Evolutionary conservation across 148 eudicot genomes (phyloP).

Genomic region (Rhododendron ovatum): DNA sequence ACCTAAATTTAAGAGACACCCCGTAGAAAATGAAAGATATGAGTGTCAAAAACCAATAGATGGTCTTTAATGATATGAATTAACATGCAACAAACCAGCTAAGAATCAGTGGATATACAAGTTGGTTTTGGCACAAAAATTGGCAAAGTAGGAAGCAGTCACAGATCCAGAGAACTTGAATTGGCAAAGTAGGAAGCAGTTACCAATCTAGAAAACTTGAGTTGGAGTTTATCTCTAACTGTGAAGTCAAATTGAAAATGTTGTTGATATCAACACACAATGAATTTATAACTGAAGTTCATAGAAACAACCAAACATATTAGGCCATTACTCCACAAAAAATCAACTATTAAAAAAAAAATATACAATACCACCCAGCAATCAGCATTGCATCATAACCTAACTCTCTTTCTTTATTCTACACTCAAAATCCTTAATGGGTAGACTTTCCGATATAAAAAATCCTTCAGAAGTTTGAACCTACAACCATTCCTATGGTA

Average conservation of each 20-base stretch:
- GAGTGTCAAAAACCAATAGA: not conserved
- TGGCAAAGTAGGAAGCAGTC: not conserved
- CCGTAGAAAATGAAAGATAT: not conserved
- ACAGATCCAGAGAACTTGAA: not conserved
- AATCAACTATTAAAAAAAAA: not conserved
- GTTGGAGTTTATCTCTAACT: not conserved
- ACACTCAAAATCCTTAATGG: not conserved
- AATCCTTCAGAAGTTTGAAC: not conserved
- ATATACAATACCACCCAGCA: not conserved
- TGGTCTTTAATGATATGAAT: not conserved
- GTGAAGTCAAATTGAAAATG: not conserved
- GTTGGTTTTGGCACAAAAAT: not conserved
- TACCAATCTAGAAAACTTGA: too few species aligned
- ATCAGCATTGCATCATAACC: not conserved
- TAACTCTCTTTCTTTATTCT: not conserved
- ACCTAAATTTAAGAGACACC: constrained; percentile 19
- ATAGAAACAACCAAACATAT: not conserved
- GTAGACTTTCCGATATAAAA: not conserved
- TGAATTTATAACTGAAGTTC: not conserved
- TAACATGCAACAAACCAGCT: not conserved
- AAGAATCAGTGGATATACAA: not conserved
- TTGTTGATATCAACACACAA: not conserved
- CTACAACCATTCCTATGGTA: not conserved
- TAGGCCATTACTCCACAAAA: not conserved
- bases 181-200: not conserved